Evolutionary conservation across 495 filamentous ascomycete genomes (phyloP), one percentile per base, ranked within the genome.

Genomic region (Mycothermus thermophilus): DNA sequence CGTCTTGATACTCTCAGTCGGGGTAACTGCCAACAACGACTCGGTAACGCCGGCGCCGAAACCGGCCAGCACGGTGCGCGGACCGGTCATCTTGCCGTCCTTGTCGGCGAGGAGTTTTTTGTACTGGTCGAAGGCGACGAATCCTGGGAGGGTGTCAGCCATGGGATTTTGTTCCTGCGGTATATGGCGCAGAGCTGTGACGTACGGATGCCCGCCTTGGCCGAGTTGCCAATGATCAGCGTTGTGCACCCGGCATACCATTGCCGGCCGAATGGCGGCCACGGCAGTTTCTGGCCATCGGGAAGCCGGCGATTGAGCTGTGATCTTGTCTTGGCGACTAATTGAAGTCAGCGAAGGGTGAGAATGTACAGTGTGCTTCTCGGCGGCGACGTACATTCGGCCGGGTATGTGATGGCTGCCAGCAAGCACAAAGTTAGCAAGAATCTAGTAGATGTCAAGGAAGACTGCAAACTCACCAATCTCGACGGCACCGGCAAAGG

Each of bases 231-330:
- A 43, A 96, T 85, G 31, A 97, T 90, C 55, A 96, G 63, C 16
- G 90, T 95, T 14, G 90, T 96, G 62, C 90, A 97, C 23, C 90
- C 90, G 23, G 90, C 90, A 53, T 96, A 97, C 90, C 90, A 97
- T 48, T 93, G 86, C 37, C 55, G 63, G 20, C 92, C 92, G 44
- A 96, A 96, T 17, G 83, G 82, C 21, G 90, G 90, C 80, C 83
- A 95, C 29, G 87, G 85, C n/a, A 94, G 70, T 63, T 90, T 93
- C 61, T 87, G 62, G 27, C 75, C 75, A 37, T 79, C 75, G 17
- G 79, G 63, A 48, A 96, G 63, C 55, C 76, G 74, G 46, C 80
- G 79, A 48, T 97, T 96, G 47, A 97, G 79, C 57, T 97, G 90
- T 34, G 81, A 80, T 36, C 90, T 69, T 29, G 90, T 97, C 60